Percentiles rank a stretch among this genome's conserved stretches.
These are phyloP conservation scores for Candida smagusa DNA, from an alignment of 1,139 yeast genomes.

Conservation along the genomic window DNA sequence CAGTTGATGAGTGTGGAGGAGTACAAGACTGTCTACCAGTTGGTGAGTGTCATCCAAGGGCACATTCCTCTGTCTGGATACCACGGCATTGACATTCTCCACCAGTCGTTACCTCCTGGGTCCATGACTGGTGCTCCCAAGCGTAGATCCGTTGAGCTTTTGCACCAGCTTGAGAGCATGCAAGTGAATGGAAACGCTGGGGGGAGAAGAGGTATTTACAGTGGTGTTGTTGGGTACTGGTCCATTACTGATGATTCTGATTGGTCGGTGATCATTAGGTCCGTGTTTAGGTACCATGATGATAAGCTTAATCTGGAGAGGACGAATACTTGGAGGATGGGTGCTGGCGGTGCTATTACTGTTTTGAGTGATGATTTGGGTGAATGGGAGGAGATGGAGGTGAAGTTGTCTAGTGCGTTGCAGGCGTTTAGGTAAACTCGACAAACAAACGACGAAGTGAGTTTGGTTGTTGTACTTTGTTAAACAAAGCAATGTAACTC, in stretches of 20 bases:
- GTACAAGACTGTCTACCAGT: constrained; percentile 83
- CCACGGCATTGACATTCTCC: constrained; percentile 75
- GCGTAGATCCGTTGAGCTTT: constrained; percentile 81
- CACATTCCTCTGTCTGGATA: constrained; percentile 38
- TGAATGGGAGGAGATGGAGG: constrained; percentile 91
- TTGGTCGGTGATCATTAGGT: constrained; percentile 94
- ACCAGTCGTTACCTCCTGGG: constrained; percentile 89
- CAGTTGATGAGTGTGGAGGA: constrained; percentile 91
- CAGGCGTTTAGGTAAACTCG: constrained; percentile 46
- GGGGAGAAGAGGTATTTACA: constrained; percentile 77
- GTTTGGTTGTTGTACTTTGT: too few species aligned
- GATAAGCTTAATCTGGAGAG: constrained; percentile 38
- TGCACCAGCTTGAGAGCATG: constrained; percentile 49
- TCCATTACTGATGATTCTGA: constrained; percentile 84
- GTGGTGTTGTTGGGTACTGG: constrained; percentile 97
- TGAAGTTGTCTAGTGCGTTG: constrained; percentile 76
- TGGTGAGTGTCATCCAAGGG: constrained; percentile 87
- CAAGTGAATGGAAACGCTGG: constrained; percentile 41
- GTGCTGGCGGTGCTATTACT: constrained; percentile 98
- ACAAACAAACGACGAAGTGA: too few species aligned
- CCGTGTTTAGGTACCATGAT: constrained; percentile 63
- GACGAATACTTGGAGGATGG: constrained; percentile 67
- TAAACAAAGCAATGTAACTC: too few species aligned
- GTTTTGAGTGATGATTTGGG: constrained; percentile 75
- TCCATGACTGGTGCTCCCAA: constrained; percentile 99